Conservation (phyloP, 1,284 basidiomycete genomes). For the Ganoderma meredithae region DNA sequence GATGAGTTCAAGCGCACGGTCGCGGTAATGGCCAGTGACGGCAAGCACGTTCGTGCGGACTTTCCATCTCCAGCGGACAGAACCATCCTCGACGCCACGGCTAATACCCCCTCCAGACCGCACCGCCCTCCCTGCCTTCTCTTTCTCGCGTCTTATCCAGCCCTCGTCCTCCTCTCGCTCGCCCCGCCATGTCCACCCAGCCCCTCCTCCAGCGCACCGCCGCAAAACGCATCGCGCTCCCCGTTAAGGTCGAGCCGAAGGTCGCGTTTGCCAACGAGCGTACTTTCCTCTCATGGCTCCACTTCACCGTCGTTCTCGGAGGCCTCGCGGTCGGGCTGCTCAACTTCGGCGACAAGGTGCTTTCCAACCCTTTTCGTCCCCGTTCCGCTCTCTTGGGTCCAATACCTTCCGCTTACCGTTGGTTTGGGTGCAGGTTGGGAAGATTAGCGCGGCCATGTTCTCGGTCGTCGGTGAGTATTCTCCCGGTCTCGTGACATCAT, state of each 20-base stretch:
- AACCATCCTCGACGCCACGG: conserved; percentile 23
- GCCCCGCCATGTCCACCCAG: conserved; percentile 88
- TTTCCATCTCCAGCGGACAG: conserved; percentile 33
- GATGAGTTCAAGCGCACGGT: too few relatives aligned
- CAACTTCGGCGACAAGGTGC: conserved; percentile 94
- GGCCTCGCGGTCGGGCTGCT: conserved; percentile 95
- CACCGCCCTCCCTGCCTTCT: conserved; percentile 19
- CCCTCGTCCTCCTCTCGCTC: conserved; percentile 24
- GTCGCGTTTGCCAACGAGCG: conserved; percentile 96
- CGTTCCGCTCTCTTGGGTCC: conserved; percentile 29
- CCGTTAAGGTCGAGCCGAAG: conserved; percentile 93
- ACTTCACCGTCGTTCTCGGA: conserved; percentile 94
- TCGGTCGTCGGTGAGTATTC: conserved; percentile 81
- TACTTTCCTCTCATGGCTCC: conserved; percentile 96
- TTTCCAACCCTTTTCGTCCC: conserved; percentile 41
- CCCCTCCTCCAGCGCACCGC: conserved; percentile 97
- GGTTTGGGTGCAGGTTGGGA: conserved; percentile 69
- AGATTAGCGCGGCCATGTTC: conserved; percentile 93
- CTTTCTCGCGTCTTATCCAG: conserved; percentile 18
- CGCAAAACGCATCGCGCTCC: conserved; percentile 93
- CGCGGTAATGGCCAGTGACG: conserved; percentile 31
- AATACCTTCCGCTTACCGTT: not conserved
- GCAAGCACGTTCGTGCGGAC: conserved; percentile 44
- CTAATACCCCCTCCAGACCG: conserved; percentile 21
- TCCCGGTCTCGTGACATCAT: conserved; percentile 22